phyloP scores from a whole-genome alignment of 495 filamentous ascomycete species.

The Hypomontagnella submonticulosa region DNA sequence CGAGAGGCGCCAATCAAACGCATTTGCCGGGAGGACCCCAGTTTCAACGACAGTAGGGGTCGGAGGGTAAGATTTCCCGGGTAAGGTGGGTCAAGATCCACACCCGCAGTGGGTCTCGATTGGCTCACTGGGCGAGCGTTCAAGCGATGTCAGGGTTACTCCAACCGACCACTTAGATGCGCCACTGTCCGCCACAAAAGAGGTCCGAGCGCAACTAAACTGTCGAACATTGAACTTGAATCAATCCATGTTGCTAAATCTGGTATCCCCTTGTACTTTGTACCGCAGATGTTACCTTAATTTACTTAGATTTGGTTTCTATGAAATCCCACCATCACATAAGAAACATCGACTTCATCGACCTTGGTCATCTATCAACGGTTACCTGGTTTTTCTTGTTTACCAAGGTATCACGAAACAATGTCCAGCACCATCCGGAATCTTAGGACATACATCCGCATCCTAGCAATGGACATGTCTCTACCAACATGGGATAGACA shows the following conservation, averaged over 20 bases:
- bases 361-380: conserved; percentile 10
- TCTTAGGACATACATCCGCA: not conserved
- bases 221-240: no score
- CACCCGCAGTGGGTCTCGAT: not conserved
- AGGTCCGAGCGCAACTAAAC: conserved; percentile 26
- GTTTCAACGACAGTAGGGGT: not conserved
- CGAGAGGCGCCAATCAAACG: conserved; percentile 45
- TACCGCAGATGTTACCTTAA: not conserved
- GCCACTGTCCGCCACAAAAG: conserved; percentile 40
- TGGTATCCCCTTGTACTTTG: conserved; percentile 2
- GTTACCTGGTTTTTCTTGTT: conserved; percentile 15
- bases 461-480: no score
- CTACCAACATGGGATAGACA: not conserved
- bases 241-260: conserved; percentile 19
- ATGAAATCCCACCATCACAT: conserved; percentile 7
- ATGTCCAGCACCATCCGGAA: not conserved
- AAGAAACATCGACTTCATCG: conserved; percentile 16
- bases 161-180: conserved; percentile 1
- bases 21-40: conserved; percentile 7
- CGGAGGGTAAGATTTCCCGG: conserved; percentile 32
- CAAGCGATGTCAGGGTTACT: conserved; percentile 5
- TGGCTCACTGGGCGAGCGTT: no score
- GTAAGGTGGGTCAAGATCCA: conserved; percentile 4
- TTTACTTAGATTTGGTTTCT: no score
- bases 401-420: conserved; percentile 21